These are phyloP conservation scores for Flueggea neowawraea DNA, from an alignment of 441 rosid genomes.

Conservation along the genomic window DNA sequence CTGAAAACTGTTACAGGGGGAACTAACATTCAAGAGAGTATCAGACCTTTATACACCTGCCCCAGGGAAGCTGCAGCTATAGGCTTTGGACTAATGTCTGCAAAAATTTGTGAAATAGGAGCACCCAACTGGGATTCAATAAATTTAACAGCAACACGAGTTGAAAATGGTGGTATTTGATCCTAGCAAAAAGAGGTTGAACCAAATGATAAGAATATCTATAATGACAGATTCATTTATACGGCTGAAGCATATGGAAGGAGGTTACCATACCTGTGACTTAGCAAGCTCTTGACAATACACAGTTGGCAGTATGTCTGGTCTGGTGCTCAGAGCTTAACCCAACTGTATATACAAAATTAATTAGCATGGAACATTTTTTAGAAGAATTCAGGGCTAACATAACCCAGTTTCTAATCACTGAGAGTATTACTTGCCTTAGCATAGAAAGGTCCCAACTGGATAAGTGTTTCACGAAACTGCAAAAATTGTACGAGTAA, in stretches of 20 bases:
- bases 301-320: constrained; percentile 80
- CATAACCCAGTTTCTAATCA: not conserved
- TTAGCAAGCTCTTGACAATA: constrained; percentile 96
- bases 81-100: constrained; percentile 90
- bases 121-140: constrained; percentile 85
- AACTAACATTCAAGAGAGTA: constrained; percentile 15
- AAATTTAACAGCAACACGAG: constrained; percentile 65
- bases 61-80: constrained; percentile 98
- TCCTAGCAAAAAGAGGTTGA: constrained; percentile 50
- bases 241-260: constrained; percentile 1
- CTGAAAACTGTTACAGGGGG: not conserved
- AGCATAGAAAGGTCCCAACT: constrained; percentile 90
- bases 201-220: not conserved
- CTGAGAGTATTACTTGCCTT: constrained; percentile 57
- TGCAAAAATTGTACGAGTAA: constrained; percentile 43
- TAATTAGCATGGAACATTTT: too few relatives aligned
- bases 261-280: constrained; percentile 58
- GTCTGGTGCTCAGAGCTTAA: constrained; percentile 98
- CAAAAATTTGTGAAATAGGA: constrained; percentile 67
- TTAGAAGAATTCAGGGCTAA: not conserved
- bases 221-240: not conserved
- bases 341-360: constrained; percentile 61
- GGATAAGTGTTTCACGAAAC: constrained; percentile 86
- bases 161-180: constrained; percentile 95
- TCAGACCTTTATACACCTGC: constrained; percentile 97